Evolutionary conservation across 177 flowering plant species (phyloP), one percentile per base, ranked within the genome.

Genomic region (Vitis hybrid): DNA sequence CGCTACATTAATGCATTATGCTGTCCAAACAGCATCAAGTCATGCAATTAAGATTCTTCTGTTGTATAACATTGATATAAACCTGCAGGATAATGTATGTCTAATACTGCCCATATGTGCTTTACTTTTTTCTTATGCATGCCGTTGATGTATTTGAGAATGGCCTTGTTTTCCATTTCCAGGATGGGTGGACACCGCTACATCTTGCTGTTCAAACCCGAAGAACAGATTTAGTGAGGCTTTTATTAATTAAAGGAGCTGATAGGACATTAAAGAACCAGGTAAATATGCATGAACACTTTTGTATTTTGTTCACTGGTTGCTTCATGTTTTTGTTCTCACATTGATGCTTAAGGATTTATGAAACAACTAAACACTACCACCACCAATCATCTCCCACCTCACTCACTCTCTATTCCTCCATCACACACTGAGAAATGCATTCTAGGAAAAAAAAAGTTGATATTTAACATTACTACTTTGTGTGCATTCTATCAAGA

Each of bases 161-260:
- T 14, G 5, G 11, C 30, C 49, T 34, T 56, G 3, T 60, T 67
- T 69, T 21, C 32, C 49, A 60, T 51, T 70, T 68, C 48, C 77
- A 95, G 99, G 91, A 90, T 80, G 99, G 99, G 5, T 93, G 99
- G 99, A 93, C 98, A 50, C 97, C 99, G 19, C 70, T 95, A 70
- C 99, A 95, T 83, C 82, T 95, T 59, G 98, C 96, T 70, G 94
- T 95, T 70, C 98, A 90, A 82, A 70, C 90, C 26, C 85, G 86
- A 70, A 84, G 98, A 81, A 90, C 92, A 7, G 99, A 92, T 82
- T 18, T 89, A 50, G 89, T 93, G 75, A 84, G 84, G 80, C 96
- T 95, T 67, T 80, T 95, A 74, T 79, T 95, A 61, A 88, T 95
- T 49, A 95, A 91, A 82, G 96, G 98, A 74, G 98, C 99, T 11